Percentiles rank a stretch among this genome's conserved stretches.
These are phyloP conservation scores for Xylaria sp. DNA, from an alignment of 2,329 filamentous ascomycete genomes.

Conservation along the genomic window DNA sequence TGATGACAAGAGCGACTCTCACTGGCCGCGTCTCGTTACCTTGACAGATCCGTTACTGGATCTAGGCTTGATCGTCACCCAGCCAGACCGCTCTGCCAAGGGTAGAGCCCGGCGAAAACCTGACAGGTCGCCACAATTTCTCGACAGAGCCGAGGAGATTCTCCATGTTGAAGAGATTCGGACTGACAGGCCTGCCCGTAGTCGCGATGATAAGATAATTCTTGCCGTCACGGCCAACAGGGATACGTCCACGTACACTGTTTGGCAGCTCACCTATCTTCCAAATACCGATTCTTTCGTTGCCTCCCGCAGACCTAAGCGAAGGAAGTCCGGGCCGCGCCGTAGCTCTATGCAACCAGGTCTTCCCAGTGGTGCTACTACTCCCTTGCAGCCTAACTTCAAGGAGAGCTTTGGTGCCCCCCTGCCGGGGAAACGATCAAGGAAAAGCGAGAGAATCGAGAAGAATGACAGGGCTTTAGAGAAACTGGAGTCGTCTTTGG, in stretches of 20 bases:
- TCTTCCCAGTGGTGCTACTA: constrained; percentile 78
- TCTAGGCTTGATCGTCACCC: constrained; percentile 81
- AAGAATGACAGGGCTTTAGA: constrained; percentile 64
- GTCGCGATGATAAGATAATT: constrained; percentile 64
- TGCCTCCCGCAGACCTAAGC: constrained; percentile 58
- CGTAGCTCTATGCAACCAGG: constrained; percentile 74
- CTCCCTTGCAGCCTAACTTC: constrained; percentile 75
- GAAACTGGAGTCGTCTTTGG: constrained; percentile 75
- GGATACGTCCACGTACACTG: constrained; percentile 78
- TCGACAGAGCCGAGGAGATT: constrained; percentile 83
- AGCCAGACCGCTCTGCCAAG: constrained; percentile 57
- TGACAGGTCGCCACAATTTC: constrained; percentile 61
- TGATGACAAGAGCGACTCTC: constrained; percentile 64
- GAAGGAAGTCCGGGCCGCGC: constrained; percentile 62
- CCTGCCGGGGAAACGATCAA: constrained; percentile 63
- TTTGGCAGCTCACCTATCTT: constrained; percentile 86
- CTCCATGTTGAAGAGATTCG: constrained; percentile 80
- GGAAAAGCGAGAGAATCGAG: constrained; percentile 62
- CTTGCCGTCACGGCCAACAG: constrained; percentile 85
- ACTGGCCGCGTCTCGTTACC: constrained; percentile 81
- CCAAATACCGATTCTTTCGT: constrained; percentile 71
- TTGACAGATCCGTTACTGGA: constrained; percentile 88
- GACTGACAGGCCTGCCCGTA: constrained; percentile 54
- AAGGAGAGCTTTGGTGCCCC: constrained; percentile 81
- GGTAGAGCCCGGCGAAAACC: constrained; percentile 53